phyloP scores from a whole-genome alignment of 139 green algal genomes.

The Closterium sp. region DNA sequence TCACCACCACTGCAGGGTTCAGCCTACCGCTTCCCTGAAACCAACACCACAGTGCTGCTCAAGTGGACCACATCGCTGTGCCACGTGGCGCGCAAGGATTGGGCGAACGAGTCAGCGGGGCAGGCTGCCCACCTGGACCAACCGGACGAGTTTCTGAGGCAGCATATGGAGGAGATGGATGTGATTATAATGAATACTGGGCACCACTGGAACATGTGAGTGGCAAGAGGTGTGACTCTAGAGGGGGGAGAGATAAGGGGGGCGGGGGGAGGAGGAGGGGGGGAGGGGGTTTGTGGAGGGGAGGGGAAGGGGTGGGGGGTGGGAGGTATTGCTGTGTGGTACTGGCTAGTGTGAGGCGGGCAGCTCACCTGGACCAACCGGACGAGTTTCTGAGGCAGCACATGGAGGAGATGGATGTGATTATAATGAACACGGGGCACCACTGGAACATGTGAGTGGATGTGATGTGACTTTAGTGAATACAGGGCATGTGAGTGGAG shows the following conservation, averaged over 20 bases:
- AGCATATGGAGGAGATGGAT: conserved; percentile 7
- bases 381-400: not conserved
- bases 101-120: not conserved
- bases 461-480: no score
- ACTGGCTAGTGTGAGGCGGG: not conserved
- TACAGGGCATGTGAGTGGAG: not conserved
- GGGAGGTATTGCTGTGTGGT: no score
- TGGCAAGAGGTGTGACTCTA: no score
- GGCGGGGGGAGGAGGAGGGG: no score
- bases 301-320: no score
- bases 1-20: not conserved
- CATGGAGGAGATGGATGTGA: not conserved
- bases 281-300: no score
- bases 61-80: not conserved
- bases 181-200: conserved; percentile 21
- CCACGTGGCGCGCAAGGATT: not conserved
- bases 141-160: not conserved
- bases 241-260: no score
- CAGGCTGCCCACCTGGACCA: not conserved
- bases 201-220: conserved; percentile 24
- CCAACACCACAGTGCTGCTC: not conserved
- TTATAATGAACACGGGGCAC: conserved; percentile 27
- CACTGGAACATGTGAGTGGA: conserved; percentile 20
- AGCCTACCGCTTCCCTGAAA: not conserved
- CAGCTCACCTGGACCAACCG: not conserved